phyloP scores from a whole-genome alignment of 2,329 filamentous ascomycete genomes.

The Trichophyton rubrum region DNA sequence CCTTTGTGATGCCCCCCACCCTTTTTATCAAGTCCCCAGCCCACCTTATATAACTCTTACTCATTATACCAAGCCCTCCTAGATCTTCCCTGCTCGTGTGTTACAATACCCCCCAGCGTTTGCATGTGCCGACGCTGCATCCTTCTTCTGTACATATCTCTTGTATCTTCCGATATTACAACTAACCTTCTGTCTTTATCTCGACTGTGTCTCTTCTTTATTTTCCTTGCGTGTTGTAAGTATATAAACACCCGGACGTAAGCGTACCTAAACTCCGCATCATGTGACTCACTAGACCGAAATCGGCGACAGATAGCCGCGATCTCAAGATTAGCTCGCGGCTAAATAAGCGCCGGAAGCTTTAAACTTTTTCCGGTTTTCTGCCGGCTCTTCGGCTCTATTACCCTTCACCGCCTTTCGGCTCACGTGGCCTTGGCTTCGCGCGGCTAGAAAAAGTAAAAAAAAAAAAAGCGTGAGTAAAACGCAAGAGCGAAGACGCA shows the following conservation, averaged over 20 bases:
- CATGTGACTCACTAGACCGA: not conserved
- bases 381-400: not conserved
- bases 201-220: not conserved
- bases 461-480: not conserved
- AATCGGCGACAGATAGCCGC: not conserved
- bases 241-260: not conserved
- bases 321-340: not conserved
- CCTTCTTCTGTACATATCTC: not conserved
- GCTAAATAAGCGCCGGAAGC: not conserved
- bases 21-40: not conserved
- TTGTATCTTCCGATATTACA: not conserved
- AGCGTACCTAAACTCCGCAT: not conserved
- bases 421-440: not conserved
- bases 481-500: not conserved
- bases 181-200: not conserved
- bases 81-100: not conserved
- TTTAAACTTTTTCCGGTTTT: not conserved
- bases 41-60: no score
- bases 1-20: not conserved
- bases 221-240: not conserved
- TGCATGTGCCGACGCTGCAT: not conserved
- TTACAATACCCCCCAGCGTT: not conserved
- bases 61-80: not conserved
- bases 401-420: not conserved
- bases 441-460: not conserved